Evolutionary conservation across 768 basidiomycete genomes (phyloP), one percentile per base, ranked within the genome.

Genomic region (Tulasnella calospora): DNA sequence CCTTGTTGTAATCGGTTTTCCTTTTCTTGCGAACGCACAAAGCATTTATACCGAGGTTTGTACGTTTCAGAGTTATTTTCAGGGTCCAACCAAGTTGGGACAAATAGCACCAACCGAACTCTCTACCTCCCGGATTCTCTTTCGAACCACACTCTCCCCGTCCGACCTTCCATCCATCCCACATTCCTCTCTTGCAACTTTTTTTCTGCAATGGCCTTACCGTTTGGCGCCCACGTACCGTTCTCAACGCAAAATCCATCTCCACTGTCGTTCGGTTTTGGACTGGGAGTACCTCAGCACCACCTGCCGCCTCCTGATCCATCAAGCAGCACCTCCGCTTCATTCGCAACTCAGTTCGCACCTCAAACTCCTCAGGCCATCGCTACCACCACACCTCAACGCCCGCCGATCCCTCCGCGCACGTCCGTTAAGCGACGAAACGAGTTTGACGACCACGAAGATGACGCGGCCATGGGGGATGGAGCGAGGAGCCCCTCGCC

Each of bases 361-460:
- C 35, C 41, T 57, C 27, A 71, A n/a, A 41, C 69, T 15, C 41
- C 36, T 44, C 57, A 67, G 30, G 44, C 36, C n/a, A 15, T 47
- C 35, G n/a, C 41, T 46, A 51, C 74, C 33, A n/a, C 74, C 35
- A 36, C 35, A 15, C 51, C 44, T 23, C 74, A 75, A 75, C 44
- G 74, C 5, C 74, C 74, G 19, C 74, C 44, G 61, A 44, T 44
- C 27, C 67, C 71, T 27, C 67, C 38, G 17, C 6, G 77, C 10
- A 78, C 77, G 17, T 78, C 67, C 10, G 80, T 27, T 71, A 82
- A 94, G 84, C 86, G 94, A 80, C 86, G 91, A 55, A 86, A 88
- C 79, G 93, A 94, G 75, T 83, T 85, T 1, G 93, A 94, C 27
- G 92, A 93, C n/a, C 90, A 92, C 38, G 82, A 85, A 4, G 88